These are phyloP conservation scores for Pichia ethanolica DNA, from an alignment of 805 yeast genomes.

Conservation along the genomic window DNA sequence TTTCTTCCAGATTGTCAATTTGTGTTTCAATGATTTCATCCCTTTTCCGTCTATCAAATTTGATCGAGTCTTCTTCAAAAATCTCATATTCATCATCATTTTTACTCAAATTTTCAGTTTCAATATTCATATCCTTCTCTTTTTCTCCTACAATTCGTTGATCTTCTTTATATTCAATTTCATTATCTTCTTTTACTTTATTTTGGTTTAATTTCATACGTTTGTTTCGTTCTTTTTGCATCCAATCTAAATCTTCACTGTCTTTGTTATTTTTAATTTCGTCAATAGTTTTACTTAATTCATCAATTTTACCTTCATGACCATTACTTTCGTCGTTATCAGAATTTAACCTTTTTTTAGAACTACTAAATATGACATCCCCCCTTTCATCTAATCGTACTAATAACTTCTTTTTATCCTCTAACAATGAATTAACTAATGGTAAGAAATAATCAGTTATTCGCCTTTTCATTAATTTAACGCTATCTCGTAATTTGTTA, in stretches of 20 bases:
- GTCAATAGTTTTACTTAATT: neutral
- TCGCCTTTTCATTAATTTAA: neutral
- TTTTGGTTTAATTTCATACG: neutral
- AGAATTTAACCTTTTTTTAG: neutral
- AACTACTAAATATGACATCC: neutral
- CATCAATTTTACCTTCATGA: no score
- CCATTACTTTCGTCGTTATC: neutral
- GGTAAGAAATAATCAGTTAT: constrained; percentile 5
- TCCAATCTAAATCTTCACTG: neutral
- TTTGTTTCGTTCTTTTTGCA: constrained; percentile 3
- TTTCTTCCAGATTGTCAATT: neutral
- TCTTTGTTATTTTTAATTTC: neutral
- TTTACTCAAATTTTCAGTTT: neutral
- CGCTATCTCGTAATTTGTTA: neutral
- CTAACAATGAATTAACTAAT: constrained; percentile 2
- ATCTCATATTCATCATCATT: neutral
- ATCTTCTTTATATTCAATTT: no score
- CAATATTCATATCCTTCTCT: neutral
- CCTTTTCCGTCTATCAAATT: neutral
- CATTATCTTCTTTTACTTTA: neutral
- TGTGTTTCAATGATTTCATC: neutral
- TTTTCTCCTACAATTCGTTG: neutral
- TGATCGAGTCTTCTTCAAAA: neutral
- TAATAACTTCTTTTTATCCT: neutral
- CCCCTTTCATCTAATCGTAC: neutral